Conservation (phyloP, 2,329 filamentous ascomycete genomes). For the Aureobasidium sp. region DNA sequence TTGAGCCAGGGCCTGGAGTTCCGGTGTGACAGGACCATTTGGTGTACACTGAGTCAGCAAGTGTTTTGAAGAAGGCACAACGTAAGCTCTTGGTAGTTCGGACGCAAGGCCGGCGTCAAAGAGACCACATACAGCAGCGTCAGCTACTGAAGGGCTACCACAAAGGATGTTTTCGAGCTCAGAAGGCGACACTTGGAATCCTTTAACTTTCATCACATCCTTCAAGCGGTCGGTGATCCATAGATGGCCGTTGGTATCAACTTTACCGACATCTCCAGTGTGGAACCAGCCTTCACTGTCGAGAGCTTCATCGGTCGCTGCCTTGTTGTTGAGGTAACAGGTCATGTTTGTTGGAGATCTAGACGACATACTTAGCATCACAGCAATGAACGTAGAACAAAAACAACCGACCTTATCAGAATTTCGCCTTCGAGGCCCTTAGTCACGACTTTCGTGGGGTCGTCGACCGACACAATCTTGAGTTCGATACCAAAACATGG, state of each 20-base stretch:
- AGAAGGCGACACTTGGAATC: slow-evolving; percentile 25
- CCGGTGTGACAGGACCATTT: slow-evolving; percentile 34
- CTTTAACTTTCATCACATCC: slow-evolving; percentile 28
- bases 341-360: slow-evolving; percentile 15
- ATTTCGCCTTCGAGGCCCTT: slow-evolving; percentile 23
- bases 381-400: background rate
- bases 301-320: slow-evolving; percentile 19
- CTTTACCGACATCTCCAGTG: slow-evolving; percentile 33
- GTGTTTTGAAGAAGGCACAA: slow-evolving; percentile 13
- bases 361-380: slow-evolving; percentile 15
- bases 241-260: slow-evolving; percentile 20
- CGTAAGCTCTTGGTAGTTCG: slow-evolving; percentile 18
- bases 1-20: slow-evolving; percentile 25
- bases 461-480: slow-evolving; percentile 8
- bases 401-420: background rate
- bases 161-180: slow-evolving; percentile 25
- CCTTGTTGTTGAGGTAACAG: slow-evolving; percentile 26
- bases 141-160: slow-evolving; percentile 18
- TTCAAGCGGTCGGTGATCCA: slow-evolving; percentile 27
- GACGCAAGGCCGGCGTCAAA: slow-evolving; percentile 16
- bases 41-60: slow-evolving; percentile 11
- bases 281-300: slow-evolving; percentile 17
- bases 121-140: slow-evolving; percentile 21
- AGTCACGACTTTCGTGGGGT: slow-evolving; percentile 22
- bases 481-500: slow-evolving; percentile 6